Conservation (phyloP, 2,329 filamentous ascomycete species). For the Pseudogymnoascus sp. region DNA sequence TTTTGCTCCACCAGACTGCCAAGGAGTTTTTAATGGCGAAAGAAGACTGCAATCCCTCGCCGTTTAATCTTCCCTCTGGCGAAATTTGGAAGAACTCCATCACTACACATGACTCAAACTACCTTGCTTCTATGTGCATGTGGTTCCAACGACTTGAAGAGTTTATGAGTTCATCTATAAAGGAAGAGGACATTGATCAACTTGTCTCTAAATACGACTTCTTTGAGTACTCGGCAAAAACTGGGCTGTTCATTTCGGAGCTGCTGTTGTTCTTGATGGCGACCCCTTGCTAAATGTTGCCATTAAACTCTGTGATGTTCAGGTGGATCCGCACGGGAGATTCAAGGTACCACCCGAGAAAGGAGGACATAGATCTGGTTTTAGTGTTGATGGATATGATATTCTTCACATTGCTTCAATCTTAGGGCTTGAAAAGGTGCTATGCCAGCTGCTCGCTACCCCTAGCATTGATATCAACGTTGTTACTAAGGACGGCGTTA, state of each 20-base stretch:
- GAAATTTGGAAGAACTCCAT: conserved; percentile 9
- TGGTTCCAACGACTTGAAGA: conserved; percentile 8
- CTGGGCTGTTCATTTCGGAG: conserved; percentile 6
- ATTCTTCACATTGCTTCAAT: not conserved
- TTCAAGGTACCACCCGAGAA: not conserved
- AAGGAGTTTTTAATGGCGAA: conserved; percentile 28
- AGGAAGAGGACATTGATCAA: not conserved
- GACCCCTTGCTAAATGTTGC: not conserved
- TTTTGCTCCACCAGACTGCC: conserved; percentile 34
- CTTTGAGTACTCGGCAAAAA: not conserved
- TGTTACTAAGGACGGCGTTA: too few species aligned
- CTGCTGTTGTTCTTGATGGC: not conserved
- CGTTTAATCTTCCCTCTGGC: not conserved
- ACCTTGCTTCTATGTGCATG: conserved; percentile 5
- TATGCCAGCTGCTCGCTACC: not conserved
- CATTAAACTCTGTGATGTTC: not conserved
- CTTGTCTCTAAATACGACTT: not conserved
- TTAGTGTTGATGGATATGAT: not conserved
- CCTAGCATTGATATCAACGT: not conserved
- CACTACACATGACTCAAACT: conserved; percentile 8
- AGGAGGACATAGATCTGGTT: not conserved
- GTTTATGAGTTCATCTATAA: not conserved
- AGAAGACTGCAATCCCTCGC: not conserved
- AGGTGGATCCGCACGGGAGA: not conserved
- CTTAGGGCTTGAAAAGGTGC: not conserved